Base-by-base conservation (phyloP, 2,329 filamentous ascomycete species). In the Talaromyces sp. region DNA sequence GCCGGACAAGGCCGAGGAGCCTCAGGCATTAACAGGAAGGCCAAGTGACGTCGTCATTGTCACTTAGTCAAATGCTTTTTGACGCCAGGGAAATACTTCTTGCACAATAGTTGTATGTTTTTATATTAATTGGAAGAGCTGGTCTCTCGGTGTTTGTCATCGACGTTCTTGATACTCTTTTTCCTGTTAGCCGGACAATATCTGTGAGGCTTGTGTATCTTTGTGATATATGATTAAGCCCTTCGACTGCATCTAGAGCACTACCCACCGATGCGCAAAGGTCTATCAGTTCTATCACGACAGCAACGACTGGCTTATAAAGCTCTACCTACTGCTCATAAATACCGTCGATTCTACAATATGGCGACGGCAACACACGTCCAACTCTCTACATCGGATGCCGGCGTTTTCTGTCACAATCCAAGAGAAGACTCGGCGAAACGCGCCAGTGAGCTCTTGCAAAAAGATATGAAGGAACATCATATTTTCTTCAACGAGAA, bases 401-500 rank as follows among this genome's bases (percentile, higher is more conserved):
- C 76, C 12, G 82, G 82, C 0, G 73, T 81, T 21, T 84, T 80
- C 67, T 79, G 76, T 64, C 71, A 78, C 1, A 70, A 72, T 65
- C 78, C 81, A 44, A 83, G 79, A 2, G 76, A 83, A 1, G 85
- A 86, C 37, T 82, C 87, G 0, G 89, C 91, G 0, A 77, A 79
- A 42, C 87, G 80, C 64, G 82, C 84, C 0, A 88, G 86, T 3
- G 80, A 89, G 66, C 76, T 96, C 3, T 77, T 97, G 18, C 90
- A 96, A 72, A 79, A 87, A 63, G 92, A 96, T 70, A 83, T 95
- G 66, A 84, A 83, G 31, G 77, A 77, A 37, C 85, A 92, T 68
- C 90, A 96, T 71, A 88, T 92, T 63, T 96, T 88, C 77, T 96
- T 92, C 81, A 96, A 95, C 65, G 64, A 82, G 0, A 71, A 75